phyloP scores from a whole-genome alignment of 2,329 filamentous ascomycete species.

The Calonectria crousiana region DNA sequence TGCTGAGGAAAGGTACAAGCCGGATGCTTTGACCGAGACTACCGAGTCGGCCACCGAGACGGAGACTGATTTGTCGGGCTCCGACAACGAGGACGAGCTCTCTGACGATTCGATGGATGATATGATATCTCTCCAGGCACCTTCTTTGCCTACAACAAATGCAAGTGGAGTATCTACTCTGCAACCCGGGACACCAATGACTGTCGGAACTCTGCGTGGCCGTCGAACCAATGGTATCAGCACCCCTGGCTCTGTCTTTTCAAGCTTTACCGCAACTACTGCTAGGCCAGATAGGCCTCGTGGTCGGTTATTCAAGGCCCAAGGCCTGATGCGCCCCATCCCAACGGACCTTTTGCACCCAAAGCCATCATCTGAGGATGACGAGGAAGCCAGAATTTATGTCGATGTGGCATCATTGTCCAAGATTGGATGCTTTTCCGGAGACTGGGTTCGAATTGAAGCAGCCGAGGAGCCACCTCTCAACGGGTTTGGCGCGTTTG shows the following conservation, averaged over 20 bases:
- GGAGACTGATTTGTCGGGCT: conserved; percentile 71
- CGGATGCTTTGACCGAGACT: conserved; percentile 69
- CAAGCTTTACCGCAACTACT: conserved; percentile 87
- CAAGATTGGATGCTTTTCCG: conserved; percentile 95
- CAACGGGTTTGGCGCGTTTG: conserved; percentile 75
- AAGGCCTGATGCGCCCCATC: conserved; percentile 79
- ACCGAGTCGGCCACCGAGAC: conserved; percentile 72
- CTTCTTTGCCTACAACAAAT: conserved; percentile 80
- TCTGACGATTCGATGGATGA: conserved; percentile 95
- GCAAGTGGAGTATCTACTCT: conserved; percentile 85
- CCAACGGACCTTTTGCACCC: conserved; percentile 86
- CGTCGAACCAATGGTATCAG: conserved; percentile 77
- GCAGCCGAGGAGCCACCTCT: conserved; percentile 78
- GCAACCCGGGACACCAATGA: conserved; percentile 84
- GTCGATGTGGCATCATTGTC: conserved; percentile 89
- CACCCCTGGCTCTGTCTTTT: conserved; percentile 90
- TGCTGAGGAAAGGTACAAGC: conserved; percentile 80
- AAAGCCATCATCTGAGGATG: conserved; percentile 80
- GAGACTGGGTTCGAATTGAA: conserved; percentile 94
- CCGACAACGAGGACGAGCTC: conserved; percentile 77
- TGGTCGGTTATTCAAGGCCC: conserved; percentile 86
- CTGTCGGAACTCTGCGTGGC: conserved; percentile 70
- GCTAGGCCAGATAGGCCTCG: conserved; percentile 78
- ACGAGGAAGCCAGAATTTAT: conserved; percentile 90
- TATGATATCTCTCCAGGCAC: conserved; percentile 89